Conservation (phyloP, 2,329 filamentous ascomycete species). For the Pestalotiopsis sp. region DNA sequence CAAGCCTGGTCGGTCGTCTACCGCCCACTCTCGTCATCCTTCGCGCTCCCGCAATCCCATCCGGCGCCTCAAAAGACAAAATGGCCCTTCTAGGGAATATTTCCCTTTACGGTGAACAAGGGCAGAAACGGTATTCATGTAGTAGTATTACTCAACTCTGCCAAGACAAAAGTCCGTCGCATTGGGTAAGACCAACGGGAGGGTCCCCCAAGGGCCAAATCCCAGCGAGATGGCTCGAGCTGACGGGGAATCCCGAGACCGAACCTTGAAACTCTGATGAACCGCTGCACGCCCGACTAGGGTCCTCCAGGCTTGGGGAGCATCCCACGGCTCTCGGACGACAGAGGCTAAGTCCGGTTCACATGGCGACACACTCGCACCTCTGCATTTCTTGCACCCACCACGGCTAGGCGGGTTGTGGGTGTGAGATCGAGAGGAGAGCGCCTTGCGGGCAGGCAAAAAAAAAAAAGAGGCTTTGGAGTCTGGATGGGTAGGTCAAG, state of each 20-base stretch:
- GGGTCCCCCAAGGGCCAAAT: not conserved
- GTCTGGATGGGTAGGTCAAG: not conserved
- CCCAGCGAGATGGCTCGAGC: slow-evolving; percentile 12
- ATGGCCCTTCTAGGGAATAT: not conserved
- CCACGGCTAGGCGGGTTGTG: not conserved
- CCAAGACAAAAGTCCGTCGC: not conserved
- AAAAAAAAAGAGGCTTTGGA: not conserved
- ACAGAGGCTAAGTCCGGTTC: slow-evolving; percentile 9
- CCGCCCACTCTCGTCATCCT: slow-evolving; percentile 24
- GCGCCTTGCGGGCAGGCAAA: not conserved
- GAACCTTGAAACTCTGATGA: slow-evolving; percentile 9
- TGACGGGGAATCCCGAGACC: slow-evolving; percentile 12
- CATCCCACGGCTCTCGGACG: slow-evolving; percentile 4
- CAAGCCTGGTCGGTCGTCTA: slow-evolving; percentile 13
- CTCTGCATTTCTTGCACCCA: not conserved
- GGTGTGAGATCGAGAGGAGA: not conserved
- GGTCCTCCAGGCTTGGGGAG: not conserved
- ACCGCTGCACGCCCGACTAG: slow-evolving; percentile 23
- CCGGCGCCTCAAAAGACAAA: slow-evolving; percentile 13
- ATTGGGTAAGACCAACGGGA: slow-evolving; percentile 10
- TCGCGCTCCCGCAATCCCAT: slow-evolving; percentile 21
- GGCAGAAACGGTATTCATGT: not conserved
- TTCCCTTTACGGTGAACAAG: not conserved
- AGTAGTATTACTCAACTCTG: not conserved
- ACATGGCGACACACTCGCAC: slow-evolving; percentile 2